Evolutionary conservation across 2,329 filamentous ascomycete species (phyloP), one percentile per base, ranked within the genome.

Genomic region (Aspergillus fructus): DNA sequence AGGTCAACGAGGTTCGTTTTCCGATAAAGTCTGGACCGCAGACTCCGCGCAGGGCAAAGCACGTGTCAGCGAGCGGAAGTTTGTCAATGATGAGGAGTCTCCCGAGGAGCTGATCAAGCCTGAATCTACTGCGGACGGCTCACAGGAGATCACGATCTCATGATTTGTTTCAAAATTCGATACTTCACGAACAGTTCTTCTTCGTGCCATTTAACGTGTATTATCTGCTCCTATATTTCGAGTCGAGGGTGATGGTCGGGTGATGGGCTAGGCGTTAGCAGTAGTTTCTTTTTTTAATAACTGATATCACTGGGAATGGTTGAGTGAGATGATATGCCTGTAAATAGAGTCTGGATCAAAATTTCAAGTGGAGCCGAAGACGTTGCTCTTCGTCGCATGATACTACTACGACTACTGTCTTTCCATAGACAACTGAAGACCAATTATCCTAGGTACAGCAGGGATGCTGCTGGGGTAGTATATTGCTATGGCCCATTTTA

Each of bases 11-110:
- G 91, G 90, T 50, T 85, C 84, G 13, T 93, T 92, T 75, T 85
- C 88, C 60, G 91, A 96, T 74, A 97, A 96, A 78, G 91, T 96
- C 27, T 97, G 93, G 93, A 92, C 88, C 17, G 84, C 91, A 3
- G 84, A 82, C 37, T 51, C 46, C n/a, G 19, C 27, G 13, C 62
- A 60, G 51, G 66, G 74, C 27, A 83, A 82, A 64, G 79, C 84
- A 56, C 91, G 96, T 72, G 87, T 96, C 49, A 96, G 91, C 69
- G 91, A 96, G 74, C 83, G 93, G 66, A 93, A 90, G 71, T 97
- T 96, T 76, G 86, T 93, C 50, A 66, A 64, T 0, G 86, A 91
- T 57, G 88, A 90, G 48, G 79, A 81, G 5, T 76, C 64, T 17
- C 78, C 80, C 27, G 88, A 91, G 71, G 91, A 96, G 76, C 77